Evolutionary conservation across 2,329 filamentous ascomycete species (phyloP), one percentile per base, ranked within the genome.

Genomic region (Cercospora janseana): DNA sequence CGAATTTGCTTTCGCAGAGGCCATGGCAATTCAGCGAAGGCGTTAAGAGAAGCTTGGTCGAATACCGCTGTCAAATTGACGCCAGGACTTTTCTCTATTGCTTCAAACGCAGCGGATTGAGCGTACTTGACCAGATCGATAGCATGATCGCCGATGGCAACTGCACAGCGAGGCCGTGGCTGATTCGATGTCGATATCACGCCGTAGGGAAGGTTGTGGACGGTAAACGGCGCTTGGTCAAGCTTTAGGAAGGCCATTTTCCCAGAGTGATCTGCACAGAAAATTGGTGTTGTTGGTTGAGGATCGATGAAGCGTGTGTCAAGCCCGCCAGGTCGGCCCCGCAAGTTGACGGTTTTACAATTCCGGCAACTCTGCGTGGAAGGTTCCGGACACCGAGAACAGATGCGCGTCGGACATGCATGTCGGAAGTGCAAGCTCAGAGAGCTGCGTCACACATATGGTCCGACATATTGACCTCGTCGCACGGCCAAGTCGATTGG

Each of bases 21-120:
- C 54, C 69, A 71, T 4, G 71, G 63, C 1, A 79, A 65, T 1
- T 74, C 69, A 3, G 78, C 77, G 51, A 79, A 78, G 1, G 65
- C 63, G 55, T 81, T 81, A 18, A 81, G 65, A 1, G 69, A 67
- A 4, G 65, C 55, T 51, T 62, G 52, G 6, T 56, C 46, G 40
- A 63, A 63, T 3, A 63, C 43, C 13, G 57, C 38, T 27, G 47
- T 45, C 20, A 60, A 52, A 4, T 40, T 54, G 43, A 56, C 42
- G 16, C 52, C 52, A 18, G 60, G 50, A 6, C 51, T 55, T 2
- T 47, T 32, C 24, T 62, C 49, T 0, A 62, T 29, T 10, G 41
- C 43, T 27, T 46, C 49, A 10, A 64, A 47, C 18, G 51, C 51
- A n/a, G 60, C 61, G 44, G 50, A 52, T 29, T 57, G 59, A 6